Evolutionary conservation across 202 grass and related monocot genomes (phyloP).

Genomic region (Alloteropsis angusta): DNA sequence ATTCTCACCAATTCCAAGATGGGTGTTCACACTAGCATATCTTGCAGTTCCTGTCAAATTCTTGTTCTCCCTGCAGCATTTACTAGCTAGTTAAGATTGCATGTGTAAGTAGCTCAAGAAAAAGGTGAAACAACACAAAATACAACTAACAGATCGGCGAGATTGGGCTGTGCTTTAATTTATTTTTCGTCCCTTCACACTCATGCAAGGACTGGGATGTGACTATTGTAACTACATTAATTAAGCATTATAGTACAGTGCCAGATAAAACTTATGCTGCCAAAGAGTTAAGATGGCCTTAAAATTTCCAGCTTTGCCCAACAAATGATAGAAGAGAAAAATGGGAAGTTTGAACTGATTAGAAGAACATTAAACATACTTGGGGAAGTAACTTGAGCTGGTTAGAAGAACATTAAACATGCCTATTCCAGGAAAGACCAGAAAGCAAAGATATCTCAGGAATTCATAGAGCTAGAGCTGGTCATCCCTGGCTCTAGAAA

Average conservation of each 20-base stretch:
- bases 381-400: neutral
- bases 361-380: neutral
- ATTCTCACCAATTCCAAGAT: slow-evolving; percentile 92
- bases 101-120: neutral
- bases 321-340: neutral
- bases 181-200: neutral
- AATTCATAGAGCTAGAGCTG: no score
- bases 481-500: no score
- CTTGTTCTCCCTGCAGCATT: slow-evolving; percentile 85
- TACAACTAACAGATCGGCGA: neutral
- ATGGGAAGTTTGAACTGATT: neutral
- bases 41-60: slow-evolving; percentile 97
- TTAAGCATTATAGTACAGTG: neutral
- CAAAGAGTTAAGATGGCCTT: neutral
- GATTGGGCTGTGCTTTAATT: neutral
- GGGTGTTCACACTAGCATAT: slow-evolving; percentile 98
- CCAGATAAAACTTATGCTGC: neutral
- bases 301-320: neutral
- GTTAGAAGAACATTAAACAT: slow-evolving; percentile 7
- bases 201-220: neutral
- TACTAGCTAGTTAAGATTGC: slow-evolving; percentile 28
- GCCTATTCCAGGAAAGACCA: neutral
- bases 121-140: neutral
- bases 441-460: neutral
- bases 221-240: neutral